Base-by-base conservation (phyloP, 75 land plant species). In the Selaginella moellendorffii region DNA sequence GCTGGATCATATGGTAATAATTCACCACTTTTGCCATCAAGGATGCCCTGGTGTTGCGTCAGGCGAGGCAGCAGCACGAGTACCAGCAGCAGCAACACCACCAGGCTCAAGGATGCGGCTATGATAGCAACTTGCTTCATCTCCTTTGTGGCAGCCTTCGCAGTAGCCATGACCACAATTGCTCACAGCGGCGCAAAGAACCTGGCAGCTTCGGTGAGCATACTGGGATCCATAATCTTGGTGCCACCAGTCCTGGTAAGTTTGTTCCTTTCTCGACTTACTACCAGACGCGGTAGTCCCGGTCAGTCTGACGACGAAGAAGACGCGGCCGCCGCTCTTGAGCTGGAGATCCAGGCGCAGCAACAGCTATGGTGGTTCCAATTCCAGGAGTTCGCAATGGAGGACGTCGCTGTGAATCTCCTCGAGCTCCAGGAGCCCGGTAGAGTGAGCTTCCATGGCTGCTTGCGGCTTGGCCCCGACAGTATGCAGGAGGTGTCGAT, bases 81-180 rank as follows among this genome's bases (percentile, higher is more conserved):
- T 5, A 14, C 10, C 46, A 36, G 46, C 46, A 36, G 46, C 46
- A 36, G 46, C 46, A n/a, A n/a, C n/a, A n/a, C n/a, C n/a, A n/a
- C n/a, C n/a, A 36, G 14, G 14, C 14, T 36, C 10, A 36, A 36
- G 46, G 46, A 36, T 14, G 14, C 46, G 5, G 46, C 14, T 14
- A 36, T 36, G 46, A 36, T 36, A 36, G 14, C 14, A 5, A 36
- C 46, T 14, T 36, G 46, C 46, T 36, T 5, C 14, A 14, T 36
- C 46, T 36, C 46, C 46, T 36, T 36, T 36, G 46, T 36, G 46
- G 46, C 46, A 36, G 46, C 46, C 46, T 36, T 36, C 14, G 46
- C 46, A 36, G 5, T 36, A 14, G 46, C 46, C 14, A 36, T 36
- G 46, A 36, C 46, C 10, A 36, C 46, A 36, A 36, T 36, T 36